Conservation (phyloP, 345 rosid species). For the Hevea brasiliensis region DNA sequence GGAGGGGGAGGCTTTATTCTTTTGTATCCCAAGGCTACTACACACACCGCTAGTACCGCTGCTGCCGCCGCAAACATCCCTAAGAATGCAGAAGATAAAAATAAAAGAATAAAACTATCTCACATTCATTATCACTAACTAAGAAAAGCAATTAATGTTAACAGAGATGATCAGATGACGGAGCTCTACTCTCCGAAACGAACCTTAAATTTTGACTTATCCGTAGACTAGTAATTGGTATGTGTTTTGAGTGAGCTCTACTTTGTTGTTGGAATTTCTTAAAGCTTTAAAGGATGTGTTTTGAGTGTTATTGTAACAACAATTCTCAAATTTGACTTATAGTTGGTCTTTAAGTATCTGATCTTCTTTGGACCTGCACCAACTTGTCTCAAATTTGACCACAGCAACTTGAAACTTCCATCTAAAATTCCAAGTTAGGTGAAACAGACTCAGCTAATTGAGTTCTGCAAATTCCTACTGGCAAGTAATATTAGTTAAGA, state of each 20-base stretch:
- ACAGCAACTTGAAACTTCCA: not conserved
- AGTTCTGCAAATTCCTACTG: not conserved
- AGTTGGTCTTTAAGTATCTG: not conserved
- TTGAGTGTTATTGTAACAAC: not conserved
- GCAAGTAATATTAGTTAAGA: not conserved
- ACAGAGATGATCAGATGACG: no score
- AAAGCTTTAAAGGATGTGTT: not conserved
- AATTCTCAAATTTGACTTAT: not conserved
- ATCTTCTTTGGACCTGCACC: not conserved
- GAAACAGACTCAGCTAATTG: not conserved
- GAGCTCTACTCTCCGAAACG: no score
- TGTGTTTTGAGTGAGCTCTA: no score
- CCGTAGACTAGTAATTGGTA: no score
- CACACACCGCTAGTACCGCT: not conserved
- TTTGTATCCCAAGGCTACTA: constrained; percentile 15
- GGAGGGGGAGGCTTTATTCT: constrained; percentile 22
- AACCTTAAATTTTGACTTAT: no score
- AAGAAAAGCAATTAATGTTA: no score
- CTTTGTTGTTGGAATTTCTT: not conserved
- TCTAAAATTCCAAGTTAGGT: not conserved
- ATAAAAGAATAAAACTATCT: not conserved
- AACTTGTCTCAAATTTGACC: not conserved
- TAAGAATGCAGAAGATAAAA: not conserved
- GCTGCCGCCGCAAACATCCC: not conserved
- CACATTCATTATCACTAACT: not conserved